Evolutionary conservation across 345 rosid species (phyloP).

Genomic region (Isatis tinctoria): DNA sequence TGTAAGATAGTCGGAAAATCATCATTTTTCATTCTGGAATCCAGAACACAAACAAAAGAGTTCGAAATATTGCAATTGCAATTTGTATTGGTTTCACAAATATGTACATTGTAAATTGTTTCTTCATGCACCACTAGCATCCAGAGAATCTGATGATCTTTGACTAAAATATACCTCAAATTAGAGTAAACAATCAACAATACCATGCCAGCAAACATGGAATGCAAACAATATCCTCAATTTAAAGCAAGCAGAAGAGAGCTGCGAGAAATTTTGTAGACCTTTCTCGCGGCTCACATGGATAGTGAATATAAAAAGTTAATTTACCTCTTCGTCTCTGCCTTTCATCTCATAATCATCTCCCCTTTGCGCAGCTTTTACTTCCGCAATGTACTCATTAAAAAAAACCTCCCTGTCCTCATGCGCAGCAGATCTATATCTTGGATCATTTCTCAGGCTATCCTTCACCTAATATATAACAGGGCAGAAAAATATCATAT

Average conservation of each 20-base stretch:
- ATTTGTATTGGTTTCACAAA: no score
- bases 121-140: neutral
- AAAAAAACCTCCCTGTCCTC: slow-evolving; percentile 82
- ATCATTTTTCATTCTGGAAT: neutral
- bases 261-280: neutral
- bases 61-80: no score
- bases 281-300: neutral
- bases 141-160: neutral
- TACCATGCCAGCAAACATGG: slow-evolving; percentile 6
- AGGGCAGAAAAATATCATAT: slow-evolving; percentile 8
- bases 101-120: neutral
- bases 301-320: neutral
- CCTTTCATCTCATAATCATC: slow-evolving; percentile 62
- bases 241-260: slow-evolving; percentile 2
- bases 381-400: slow-evolving; percentile 69
- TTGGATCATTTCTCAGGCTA: slow-evolving; percentile 71
- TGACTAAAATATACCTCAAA: neutral
- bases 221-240: neutral
- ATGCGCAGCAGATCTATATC: slow-evolving; percentile 71
- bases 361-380: slow-evolving; percentile 65
- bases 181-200: neutral
- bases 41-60: neutral
- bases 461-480: slow-evolving; percentile 68
- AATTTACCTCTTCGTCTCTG: slow-evolving; percentile 79
- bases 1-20: neutral